Evolutionary conservation across 257 asterid genomes (phyloP), one percentile per base, ranked within the genome.

Genomic region (Echium plantagineum): DNA sequence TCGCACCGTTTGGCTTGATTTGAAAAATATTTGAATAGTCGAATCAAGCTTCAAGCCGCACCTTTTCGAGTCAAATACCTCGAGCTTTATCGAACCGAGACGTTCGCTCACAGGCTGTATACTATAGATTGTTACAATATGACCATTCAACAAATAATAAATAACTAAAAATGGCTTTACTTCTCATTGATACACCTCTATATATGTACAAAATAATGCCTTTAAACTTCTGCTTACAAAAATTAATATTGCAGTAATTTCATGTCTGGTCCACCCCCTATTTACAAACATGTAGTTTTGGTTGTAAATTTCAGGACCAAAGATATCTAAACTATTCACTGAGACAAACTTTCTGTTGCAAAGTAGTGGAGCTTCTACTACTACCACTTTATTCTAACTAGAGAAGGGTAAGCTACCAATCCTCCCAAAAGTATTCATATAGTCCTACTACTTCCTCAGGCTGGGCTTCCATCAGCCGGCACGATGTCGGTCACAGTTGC

Each of bases 401-500:
- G 16, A 52, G 21, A 52, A 16, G 54, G 21, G 54, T 17, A 15
- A n/a, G 20, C 0, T 49, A 6, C 18, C n/a, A 49, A n/a, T 12
- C 54, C 19, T 49, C 54, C 54, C 56, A 12, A 16, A 52, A 16
- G 21, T 7, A 52, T 52, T 52, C 18, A 52, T 52, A 6, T 20
- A 52, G 16, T 52, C 56, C 19, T 52, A 52, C 15, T 0, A 19
- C 1, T 1, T 0, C 58, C 28, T n/a, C 58, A 18, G 16, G 22
- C 19, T 18, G 26, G 15, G 5, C 4, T 66, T 21, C 18, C 64
- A 15, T 61, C 85, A 35, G 68, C 72, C 68, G 61, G 71, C 19
- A 64, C 35, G 21, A 87, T 86, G 66, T 80, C 90, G 30, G 63
- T 74, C 16, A 90, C 96, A 0, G 74, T 71, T 7, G 95, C 77